Evolutionary conservation across 2,329 filamentous ascomycete genomes (phyloP).

Genomic region (Penicillium sp.): DNA sequence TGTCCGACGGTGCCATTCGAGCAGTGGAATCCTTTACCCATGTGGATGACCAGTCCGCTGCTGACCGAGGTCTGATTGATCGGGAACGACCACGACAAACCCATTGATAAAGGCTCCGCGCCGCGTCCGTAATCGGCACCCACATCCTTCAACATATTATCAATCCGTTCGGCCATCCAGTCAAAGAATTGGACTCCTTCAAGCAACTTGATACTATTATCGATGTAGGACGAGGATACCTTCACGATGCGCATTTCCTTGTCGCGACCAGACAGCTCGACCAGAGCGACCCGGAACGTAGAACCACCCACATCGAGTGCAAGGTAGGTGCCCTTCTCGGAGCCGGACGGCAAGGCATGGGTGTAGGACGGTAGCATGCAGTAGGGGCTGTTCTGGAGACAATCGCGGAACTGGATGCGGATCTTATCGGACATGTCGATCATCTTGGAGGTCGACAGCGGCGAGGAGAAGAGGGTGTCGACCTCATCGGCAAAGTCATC

Average conservation of each 20-base stretch:
- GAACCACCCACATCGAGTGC: slow-evolving; percentile 63
- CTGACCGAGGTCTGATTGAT: slow-evolving; percentile 59
- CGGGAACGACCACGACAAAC: slow-evolving; percentile 62
- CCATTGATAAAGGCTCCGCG: slow-evolving; percentile 49
- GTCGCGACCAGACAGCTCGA: slow-evolving; percentile 50
- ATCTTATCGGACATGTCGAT: slow-evolving; percentile 43
- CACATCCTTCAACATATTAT: slow-evolving; percentile 47
- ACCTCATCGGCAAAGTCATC: slow-evolving; percentile 39
- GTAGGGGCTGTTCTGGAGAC: slow-evolving; percentile 52
- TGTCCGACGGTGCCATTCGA: slow-evolving; percentile 55
- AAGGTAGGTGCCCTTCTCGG: slow-evolving; percentile 56
- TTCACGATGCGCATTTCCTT: slow-evolving; percentile 52
- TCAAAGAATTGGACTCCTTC: slow-evolving; percentile 58
- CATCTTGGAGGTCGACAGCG: slow-evolving; percentile 36
- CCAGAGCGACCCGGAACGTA: slow-evolving; percentile 58
- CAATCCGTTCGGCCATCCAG: slow-evolving; percentile 60
- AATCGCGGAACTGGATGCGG: slow-evolving; percentile 50
- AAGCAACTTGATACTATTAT: slow-evolving; percentile 51
- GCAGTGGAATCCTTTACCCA: slow-evolving; percentile 62
- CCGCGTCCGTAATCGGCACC: slow-evolving; percentile 38
- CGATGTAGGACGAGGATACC: slow-evolving; percentile 53
- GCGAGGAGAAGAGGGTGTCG: slow-evolving; percentile 34
- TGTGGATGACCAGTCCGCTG: slow-evolving; percentile 53
- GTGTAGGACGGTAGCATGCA: slow-evolving; percentile 64
- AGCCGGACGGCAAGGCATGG: slow-evolving; percentile 55